Conservation (phyloP, 202 grass and related monocot species). For the Cymbopogon flexuosus region DNA sequence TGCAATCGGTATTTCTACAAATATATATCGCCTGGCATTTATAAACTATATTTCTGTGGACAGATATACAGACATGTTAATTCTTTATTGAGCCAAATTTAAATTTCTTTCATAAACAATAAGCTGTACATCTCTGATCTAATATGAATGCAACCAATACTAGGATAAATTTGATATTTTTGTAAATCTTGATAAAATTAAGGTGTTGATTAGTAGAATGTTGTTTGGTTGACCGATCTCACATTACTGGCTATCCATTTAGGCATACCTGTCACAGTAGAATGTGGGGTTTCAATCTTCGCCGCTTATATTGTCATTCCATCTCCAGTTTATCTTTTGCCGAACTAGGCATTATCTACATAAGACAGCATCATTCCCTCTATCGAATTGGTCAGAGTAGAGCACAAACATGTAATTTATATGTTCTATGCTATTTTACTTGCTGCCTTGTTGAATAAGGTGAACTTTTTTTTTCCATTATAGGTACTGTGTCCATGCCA, state of each 20-base stretch:
- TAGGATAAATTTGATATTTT: conserved; percentile 4
- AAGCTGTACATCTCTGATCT: background rate
- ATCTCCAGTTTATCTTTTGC: background rate
- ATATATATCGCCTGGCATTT: conserved; percentile 7
- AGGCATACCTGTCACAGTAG: background rate
- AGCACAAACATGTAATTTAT: background rate
- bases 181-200: background rate
- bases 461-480: background rate
- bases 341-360: background rate
- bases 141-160: background rate
- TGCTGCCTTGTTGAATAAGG: background rate
- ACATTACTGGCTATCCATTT: background rate
- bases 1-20: conserved; percentile 68
- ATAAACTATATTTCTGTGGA: conserved; percentile 5
- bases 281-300: background rate
- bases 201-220: background rate
- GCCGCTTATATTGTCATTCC: background rate
- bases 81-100: background rate
- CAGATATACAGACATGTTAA: conserved; percentile 2
- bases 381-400: background rate
- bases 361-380: background rate
- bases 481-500: conserved; percentile 88
- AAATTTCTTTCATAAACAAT: background rate
- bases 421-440: conserved; percentile 26
- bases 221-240: background rate